Conservation (phyloP, 495 filamentous ascomycete species). For the Daldinia loculata region DNA sequence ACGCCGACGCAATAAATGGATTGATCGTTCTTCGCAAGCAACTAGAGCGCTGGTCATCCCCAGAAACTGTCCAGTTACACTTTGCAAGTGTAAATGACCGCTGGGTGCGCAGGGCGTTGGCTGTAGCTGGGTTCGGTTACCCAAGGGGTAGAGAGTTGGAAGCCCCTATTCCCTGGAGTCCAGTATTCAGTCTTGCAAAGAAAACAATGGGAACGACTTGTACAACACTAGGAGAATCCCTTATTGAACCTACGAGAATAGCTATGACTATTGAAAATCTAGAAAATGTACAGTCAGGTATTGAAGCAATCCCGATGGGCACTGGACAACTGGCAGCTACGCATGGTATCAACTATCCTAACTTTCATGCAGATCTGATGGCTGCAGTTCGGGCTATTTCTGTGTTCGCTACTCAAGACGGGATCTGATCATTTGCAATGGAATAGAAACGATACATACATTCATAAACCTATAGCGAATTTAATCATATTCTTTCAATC, state of each 20-base stretch:
- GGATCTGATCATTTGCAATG: neutral
- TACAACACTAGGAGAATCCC: neutral
- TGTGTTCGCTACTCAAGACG: neutral
- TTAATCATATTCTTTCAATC: no score
- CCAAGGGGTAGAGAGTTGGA: neutral
- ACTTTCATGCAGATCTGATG: slow-evolving; percentile 4
- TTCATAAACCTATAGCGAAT: no score
- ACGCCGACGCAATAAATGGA: slow-evolving; percentile 1
- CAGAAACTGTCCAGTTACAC: slow-evolving; percentile 1
- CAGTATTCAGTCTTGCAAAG: slow-evolving; percentile 2
- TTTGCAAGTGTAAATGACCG: slow-evolving; percentile 6
- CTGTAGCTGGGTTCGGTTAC: slow-evolving; percentile 6
- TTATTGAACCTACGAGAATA: neutral
- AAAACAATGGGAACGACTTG: neutral
- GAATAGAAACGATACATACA: neutral
- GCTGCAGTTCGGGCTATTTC: slow-evolving; percentile 3
- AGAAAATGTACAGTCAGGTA: neutral
- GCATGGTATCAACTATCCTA: slow-evolving; percentile 15
- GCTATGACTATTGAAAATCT: neutral
- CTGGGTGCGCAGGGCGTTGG: slow-evolving; percentile 13
- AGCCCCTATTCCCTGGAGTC: neutral
- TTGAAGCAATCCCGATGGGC: neutral
- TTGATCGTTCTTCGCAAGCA: slow-evolving; percentile 9
- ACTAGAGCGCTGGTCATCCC: slow-evolving; percentile 7
- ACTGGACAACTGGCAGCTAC: neutral